A percentile compares a stretch with the other conserved stretches of the same genome.
Evolutionary conservation across 257 asterid genomes (phyloP).

Genomic region (Fraxinus pennsylvanica): DNA sequence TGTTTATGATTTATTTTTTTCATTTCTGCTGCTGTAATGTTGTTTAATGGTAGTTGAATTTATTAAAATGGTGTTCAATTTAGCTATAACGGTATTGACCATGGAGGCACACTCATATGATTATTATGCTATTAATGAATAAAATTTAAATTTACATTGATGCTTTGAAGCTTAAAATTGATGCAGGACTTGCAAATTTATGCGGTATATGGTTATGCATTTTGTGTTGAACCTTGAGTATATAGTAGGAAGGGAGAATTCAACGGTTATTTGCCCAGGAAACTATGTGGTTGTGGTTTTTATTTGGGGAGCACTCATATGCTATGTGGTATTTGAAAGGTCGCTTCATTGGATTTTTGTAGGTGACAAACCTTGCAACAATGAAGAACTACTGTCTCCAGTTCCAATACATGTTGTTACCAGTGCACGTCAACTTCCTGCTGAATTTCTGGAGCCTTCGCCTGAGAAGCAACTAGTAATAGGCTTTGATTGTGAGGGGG

Average conservation of each 20-base stretch:
- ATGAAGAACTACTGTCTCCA: slow-evolving; percentile 46
- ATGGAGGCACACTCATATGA: neutral
- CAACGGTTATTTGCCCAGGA: neutral
- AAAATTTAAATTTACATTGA: too few relatives aligned
- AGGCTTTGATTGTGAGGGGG: slow-evolving; percentile 99
- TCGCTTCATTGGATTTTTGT: slow-evolving; percentile 27
- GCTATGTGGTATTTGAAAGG: neutral
- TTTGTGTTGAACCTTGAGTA: neutral
- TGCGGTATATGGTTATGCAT: neutral
- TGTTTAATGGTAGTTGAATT: neutral
- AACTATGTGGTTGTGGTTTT: neutral
- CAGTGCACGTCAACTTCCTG: slow-evolving; percentile 76
- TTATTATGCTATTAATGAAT: neutral
- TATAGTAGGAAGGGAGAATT: neutral
- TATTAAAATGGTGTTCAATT: neutral
- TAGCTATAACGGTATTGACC: neutral
- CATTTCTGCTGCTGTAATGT: neutral
- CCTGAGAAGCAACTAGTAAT: slow-evolving; percentile 60
- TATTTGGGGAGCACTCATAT: neutral
- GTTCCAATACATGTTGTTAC: slow-evolving; percentile 85
- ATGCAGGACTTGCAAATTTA: neutral
- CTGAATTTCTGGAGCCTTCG: slow-evolving; percentile 87
- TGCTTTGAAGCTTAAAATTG: neutral
- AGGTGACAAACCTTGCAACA: slow-evolving; percentile 53
- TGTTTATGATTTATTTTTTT: too few relatives aligned